Conservation (phyloP, 495 filamentous ascomycete genomes). For the Podospora didyma region DNA sequence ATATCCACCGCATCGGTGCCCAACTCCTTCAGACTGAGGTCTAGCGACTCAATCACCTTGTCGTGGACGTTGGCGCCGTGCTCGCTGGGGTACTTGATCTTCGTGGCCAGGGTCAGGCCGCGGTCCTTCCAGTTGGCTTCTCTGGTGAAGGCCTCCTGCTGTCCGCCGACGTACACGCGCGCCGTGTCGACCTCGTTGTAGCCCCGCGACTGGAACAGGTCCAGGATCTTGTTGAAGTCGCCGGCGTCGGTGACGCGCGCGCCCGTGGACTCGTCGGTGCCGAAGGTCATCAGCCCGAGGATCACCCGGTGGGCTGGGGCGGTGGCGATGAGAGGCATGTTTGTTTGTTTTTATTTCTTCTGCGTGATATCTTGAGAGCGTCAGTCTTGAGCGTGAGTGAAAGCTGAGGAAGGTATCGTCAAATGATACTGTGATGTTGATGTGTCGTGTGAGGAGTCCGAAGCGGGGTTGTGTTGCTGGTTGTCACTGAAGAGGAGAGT, state of each 20-base stretch:
- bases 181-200: conserved; percentile 82
- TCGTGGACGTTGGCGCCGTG: conserved; percentile 58
- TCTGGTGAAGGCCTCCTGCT: conserved; percentile 79
- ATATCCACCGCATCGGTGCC: conserved; percentile 77
- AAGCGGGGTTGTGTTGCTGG: too few relatives aligned
- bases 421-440: too few relatives aligned
- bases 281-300: conserved; percentile 61
- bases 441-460: too few relatives aligned
- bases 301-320: conserved; percentile 48
- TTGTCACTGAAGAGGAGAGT: too few relatives aligned
- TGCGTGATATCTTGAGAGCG: too few relatives aligned
- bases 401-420: too few relatives aligned
- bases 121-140: conserved; percentile 75
- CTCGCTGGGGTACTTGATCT: conserved; percentile 61
- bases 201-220: conserved; percentile 66
- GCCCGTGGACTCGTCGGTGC: conserved; percentile 49
- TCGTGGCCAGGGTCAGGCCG: conserved; percentile 81
- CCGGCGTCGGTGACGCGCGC: conserved; percentile 66
- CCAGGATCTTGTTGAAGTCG: conserved; percentile 62
- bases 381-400: too few relatives aligned
- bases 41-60: conserved; percentile 56
- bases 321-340: conserved; percentile 21
- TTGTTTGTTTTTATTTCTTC: neutral
- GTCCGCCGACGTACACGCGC: conserved; percentile 64
- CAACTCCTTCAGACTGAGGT: conserved; percentile 65